Percentiles rank a stretch among this genome's conserved stretches.
These are phyloP conservation scores for Lodderomyces metapsilosis DNA, from an alignment of 1,139 yeast species.

Conservation along the genomic window DNA sequence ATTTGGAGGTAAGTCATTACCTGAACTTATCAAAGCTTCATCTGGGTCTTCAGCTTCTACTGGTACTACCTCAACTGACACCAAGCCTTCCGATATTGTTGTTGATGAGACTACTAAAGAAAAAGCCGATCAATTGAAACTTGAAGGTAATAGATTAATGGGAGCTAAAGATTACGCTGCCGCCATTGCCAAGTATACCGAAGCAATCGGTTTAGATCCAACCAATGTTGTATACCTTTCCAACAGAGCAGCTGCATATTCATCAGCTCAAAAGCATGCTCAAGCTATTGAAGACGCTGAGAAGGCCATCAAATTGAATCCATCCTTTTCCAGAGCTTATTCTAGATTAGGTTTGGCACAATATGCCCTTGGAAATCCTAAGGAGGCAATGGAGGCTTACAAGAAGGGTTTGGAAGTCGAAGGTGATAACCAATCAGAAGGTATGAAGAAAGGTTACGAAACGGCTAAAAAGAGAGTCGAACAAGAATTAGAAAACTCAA, in stretches of 20 bases:
- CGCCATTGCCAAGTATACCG: constrained; percentile 77
- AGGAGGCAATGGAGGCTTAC: constrained; percentile 88
- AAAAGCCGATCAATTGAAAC: constrained; percentile 79
- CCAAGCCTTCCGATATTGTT: constrained; percentile 23
- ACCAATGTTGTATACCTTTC: constrained; percentile 82
- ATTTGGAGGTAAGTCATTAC: constrained; percentile 51
- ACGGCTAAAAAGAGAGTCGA: constrained; percentile 86
- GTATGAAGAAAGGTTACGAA: constrained; percentile 91
- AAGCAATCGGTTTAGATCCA: constrained; percentile 73
- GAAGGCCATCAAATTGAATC: constrained; percentile 73
- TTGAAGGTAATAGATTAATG: constrained; percentile 90
- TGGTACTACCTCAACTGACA: constrained; percentile 2
- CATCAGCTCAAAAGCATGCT: constrained; percentile 71
- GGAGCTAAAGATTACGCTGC: constrained; percentile 67
- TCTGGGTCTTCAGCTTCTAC: constrained; percentile 9
- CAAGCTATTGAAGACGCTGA: constrained; percentile 83
- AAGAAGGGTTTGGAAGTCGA: constrained; percentile 83
- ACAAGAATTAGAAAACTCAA: constrained; percentile 58
- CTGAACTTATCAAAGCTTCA: constrained; percentile 37
- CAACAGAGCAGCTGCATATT: constrained; percentile 96
- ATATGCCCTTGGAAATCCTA: constrained; percentile 85
- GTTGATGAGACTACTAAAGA: constrained; percentile 57
- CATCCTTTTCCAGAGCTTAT: constrained; percentile 86
- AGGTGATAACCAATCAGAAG: constrained; percentile 81
- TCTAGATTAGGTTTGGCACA: constrained; percentile 93